Evolutionary conservation across 169 alveolate species (phyloP).

Genomic region (Plasmodium berghei): DNA sequence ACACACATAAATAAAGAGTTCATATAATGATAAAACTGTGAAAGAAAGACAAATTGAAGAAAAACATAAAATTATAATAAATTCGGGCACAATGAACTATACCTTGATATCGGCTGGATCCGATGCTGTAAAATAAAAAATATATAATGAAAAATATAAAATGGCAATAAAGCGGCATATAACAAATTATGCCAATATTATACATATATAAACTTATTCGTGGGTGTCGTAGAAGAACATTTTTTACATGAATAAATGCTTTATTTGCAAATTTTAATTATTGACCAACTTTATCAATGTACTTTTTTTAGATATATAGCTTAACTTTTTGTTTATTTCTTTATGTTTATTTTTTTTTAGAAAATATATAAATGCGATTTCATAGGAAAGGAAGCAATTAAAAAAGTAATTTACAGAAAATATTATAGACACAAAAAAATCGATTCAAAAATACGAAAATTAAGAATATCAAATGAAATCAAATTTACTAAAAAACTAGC

Average conservation of each 20-base stretch:
- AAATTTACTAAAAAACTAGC: constrained; percentile 78
- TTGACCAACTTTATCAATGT: too few relatives aligned
- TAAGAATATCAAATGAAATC: constrained; percentile 80
- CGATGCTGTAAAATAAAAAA: constrained; percentile 45
- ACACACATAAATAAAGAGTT: too few relatives aligned
- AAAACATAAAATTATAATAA: too few relatives aligned
- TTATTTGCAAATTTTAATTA: too few relatives aligned
- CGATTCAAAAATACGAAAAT: constrained; percentile 77
- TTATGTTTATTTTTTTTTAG: constrained; percentile 4
- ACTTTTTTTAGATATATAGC: background rate
- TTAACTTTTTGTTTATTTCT: background rate
- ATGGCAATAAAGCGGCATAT: background rate
- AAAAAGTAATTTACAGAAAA: constrained; percentile 78
- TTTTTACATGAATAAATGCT: background rate
- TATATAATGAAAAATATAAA: constrained; percentile 29
- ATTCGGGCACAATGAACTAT: constrained; percentile 6
- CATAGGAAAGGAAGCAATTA: constrained; percentile 79
- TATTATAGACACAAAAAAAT: constrained; percentile 80
- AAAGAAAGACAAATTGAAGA: too few relatives aligned
- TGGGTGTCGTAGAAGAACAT: background rate
- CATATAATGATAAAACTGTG: too few relatives aligned
- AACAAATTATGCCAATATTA: background rate
- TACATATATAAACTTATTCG: background rate
- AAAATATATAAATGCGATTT: constrained; percentile 52
- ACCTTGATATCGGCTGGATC: constrained; percentile 66